Evolutionary conservation across 345 rosid species (phyloP).

Genomic region (Eucalyptus shirleyi): DNA sequence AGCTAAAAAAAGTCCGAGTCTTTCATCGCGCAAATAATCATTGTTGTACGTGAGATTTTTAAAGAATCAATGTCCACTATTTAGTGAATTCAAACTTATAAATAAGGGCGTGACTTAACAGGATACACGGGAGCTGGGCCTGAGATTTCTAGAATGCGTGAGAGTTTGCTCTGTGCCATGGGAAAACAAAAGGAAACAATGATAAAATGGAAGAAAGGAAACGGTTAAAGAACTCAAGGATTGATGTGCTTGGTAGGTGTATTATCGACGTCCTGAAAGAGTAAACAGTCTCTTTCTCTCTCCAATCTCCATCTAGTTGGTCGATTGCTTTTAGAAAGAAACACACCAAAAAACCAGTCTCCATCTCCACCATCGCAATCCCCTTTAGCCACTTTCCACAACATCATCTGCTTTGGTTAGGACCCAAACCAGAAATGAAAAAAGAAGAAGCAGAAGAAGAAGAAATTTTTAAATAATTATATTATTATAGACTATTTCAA

Average conservation of each 20-base stretch:
- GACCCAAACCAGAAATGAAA: not conserved
- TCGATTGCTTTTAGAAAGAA: not conserved
- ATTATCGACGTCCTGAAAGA: not conserved
- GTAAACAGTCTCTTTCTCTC: not conserved
- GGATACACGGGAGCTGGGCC: not conserved
- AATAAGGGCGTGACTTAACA: not conserved
- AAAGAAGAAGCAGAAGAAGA: not conserved
- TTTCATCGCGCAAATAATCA: not conserved
- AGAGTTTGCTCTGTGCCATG: not conserved
- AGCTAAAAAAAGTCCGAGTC: not conserved
- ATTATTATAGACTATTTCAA: not conserved
- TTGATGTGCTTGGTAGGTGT: not conserved
- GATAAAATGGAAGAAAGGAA: not conserved
- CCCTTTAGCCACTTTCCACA: not conserved
- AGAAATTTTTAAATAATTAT: not conserved
- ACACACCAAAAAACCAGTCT: not conserved
- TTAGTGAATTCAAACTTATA: not conserved
- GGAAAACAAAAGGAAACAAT: not conserved
- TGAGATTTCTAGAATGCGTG: not conserved
- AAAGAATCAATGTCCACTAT: fast-evolving
- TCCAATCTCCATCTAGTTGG: not conserved
- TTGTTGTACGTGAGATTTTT: not conserved
- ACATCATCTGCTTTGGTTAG: not conserved
- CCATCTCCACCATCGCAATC: not conserved
- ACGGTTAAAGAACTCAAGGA: not conserved